Evolutionary conservation across 2,329 filamentous ascomycete genomes (phyloP), one percentile per base, ranked within the genome.

Genomic region (Ceratocystis smalleyi): DNA sequence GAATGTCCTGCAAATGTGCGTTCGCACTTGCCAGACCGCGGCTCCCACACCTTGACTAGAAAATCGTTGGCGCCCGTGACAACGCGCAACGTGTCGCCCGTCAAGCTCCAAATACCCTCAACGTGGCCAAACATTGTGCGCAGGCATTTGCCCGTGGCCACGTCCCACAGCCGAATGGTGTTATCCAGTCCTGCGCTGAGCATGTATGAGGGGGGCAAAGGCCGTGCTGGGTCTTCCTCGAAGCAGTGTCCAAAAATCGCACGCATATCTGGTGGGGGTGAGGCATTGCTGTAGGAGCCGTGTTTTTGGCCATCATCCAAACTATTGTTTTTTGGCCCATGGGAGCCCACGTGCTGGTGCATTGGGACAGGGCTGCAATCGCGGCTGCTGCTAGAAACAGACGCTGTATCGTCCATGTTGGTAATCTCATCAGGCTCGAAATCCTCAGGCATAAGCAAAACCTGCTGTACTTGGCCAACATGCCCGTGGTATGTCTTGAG

Each of bases 111-210:
- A 22, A 99, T 87, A 40, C 94, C 94, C 74, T 99, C 94, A 24
- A 99, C 83, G 71, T 99, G 94, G 0, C 94, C 94, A 72, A 97
- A 99, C 78, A 96, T 95, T 40, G 90, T 95, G 67, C 90, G 88
- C 43, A 96, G 80, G 70, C 89, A 96, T 68, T 84, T 83, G 45
- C 89, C 90, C 0, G 87, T 87, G 4, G 82, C 82, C 1, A 91
- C 88, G 72, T 96, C 90, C 92, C 94, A 99, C 22, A 97, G 81
- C 10, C 92, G 86, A 68, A 97, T 89, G 0, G 91, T 96, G 65
- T 86, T 88, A 74, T 99, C 94, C 19, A 99, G 81, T 0, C 90
- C 91, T 61, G 89, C 91, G 0, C 91, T 96, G 59, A 97, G 81
- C 79, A 99, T 96, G 75, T 96, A 97, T 3, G 87, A 83, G 0